phyloP scores from a whole-genome alignment of 352 stramenopile genomes.

The Globisporangium nagaii region DNA sequence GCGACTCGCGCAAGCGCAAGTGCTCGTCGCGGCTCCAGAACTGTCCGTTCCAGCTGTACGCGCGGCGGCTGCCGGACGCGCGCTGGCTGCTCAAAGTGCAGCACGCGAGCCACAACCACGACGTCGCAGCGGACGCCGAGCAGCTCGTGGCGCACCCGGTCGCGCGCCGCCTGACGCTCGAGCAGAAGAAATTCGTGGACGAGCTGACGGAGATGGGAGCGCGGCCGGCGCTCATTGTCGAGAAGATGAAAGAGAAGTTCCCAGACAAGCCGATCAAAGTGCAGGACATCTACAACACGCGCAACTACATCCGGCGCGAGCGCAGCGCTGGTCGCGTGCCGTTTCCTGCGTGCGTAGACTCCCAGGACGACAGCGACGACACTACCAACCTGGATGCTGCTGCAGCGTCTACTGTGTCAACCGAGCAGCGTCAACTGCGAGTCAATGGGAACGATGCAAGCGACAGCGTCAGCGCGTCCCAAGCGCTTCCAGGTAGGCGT shows the following conservation, averaged over 20 bases:
- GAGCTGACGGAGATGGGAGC: slow-evolving; percentile 26
- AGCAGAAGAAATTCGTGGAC: slow-evolving; percentile 34
- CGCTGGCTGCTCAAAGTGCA: slow-evolving; percentile 30
- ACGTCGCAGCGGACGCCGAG: slow-evolving; percentile 10
- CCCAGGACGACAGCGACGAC: not conserved
- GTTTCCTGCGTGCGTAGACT: slow-evolving; percentile 7
- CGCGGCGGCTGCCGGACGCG: slow-evolving; percentile 17
- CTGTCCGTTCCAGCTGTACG: slow-evolving; percentile 42
- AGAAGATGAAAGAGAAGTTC: slow-evolving; percentile 28
- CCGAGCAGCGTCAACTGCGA: not conserved
- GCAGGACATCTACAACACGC: slow-evolving; percentile 50
- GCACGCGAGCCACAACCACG: slow-evolving; percentile 31
- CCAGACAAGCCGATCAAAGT: slow-evolving; percentile 39
- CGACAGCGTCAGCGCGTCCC: no score
- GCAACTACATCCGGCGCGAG: slow-evolving; percentile 38
- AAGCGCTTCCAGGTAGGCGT: no score
- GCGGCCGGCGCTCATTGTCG: slow-evolving; percentile 32
- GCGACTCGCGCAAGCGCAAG: slow-evolving; percentile 24
- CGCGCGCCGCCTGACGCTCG: slow-evolving; percentile 24
- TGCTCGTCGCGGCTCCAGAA: slow-evolving; percentile 22
- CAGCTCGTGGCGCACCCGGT: slow-evolving; percentile 26
- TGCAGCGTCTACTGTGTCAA: not conserved
- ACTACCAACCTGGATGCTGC: not conserved
- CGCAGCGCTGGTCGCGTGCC: slow-evolving; percentile 24
- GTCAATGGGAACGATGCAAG: no score